Evolutionary conservation across 805 yeast species (phyloP), one percentile per base, ranked within the genome.

Genomic region (Hanseniaspora lachancei): DNA sequence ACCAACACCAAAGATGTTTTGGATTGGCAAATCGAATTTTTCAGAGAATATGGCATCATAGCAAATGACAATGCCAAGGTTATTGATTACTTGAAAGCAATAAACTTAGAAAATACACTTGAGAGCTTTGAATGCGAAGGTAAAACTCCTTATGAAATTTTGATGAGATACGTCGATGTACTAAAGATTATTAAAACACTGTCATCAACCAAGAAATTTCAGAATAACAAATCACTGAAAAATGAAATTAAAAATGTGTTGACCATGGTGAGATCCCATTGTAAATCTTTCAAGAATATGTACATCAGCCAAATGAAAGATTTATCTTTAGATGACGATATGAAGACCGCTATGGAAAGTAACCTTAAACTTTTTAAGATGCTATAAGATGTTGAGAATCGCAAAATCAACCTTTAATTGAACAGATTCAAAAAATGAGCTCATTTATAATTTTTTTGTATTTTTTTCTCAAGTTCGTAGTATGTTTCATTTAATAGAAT

Each of bases 301-400:
- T 46, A 46, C 41, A 29, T 21, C 29, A 21, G 16, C 1, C n/a
- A 47, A 24, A 16, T 47, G 34, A 16, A 21, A 16, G 23, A 3
- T 15, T 3, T 44, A 29, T 13, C 29, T 5, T n/a, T 27, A 35
- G 10, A 24, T 13, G 48, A 27, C 29, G 36, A 44, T 13, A 44
- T 29, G 36, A 44, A n/a, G 7, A 12, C 23, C 12, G 48, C 36
- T n/a, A 44, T 27, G 36, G 48, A 44, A 20, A 41, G 44, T 36
- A 43, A 32, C 68, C 67, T 44, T 61, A 62, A 36, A 62, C 64
- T 5, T 54, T 66, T 47, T 9, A 41, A 23, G 32, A 41, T n/a
- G 8, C 24, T 41, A 41, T 41, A 41, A 20, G 18, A 23, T n/a
- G 10, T 43, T 18, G 8, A 13, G 16, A n/a, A 13, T 41, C 7